Conservation (phyloP, 495 filamentous ascomycete genomes). For the Astrocystis sublimbata region DNA sequence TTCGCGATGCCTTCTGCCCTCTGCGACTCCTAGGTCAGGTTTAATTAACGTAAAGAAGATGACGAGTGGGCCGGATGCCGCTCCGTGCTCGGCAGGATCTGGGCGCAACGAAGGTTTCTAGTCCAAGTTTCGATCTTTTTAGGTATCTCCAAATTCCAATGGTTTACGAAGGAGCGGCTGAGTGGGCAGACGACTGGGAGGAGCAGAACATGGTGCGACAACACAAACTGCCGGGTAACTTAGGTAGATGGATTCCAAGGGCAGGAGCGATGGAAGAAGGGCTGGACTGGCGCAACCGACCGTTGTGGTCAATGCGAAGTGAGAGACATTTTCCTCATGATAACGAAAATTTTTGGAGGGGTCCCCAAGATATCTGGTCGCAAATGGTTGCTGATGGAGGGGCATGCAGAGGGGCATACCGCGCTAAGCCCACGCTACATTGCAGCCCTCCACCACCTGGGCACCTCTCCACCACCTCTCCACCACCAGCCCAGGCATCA, state of each 20-base stretch:
- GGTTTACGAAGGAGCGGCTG: neutral
- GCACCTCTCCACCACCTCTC: neutral
- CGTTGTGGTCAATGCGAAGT: slow-evolving; percentile 4
- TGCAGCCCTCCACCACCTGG: neutral
- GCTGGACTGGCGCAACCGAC: slow-evolving; percentile 13
- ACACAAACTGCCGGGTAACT: neutral
- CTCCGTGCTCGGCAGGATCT: neutral
- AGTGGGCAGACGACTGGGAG: neutral
- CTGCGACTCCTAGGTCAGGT: neutral
- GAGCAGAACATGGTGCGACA: neutral
- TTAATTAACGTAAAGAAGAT: too few relatives aligned
- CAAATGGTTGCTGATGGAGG: too few relatives aligned
- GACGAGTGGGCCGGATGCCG: neutral
- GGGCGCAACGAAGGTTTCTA: neutral
- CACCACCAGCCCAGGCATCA: neutral
- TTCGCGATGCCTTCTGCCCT: slow-evolving; percentile 1
- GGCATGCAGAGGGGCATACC: too few relatives aligned
- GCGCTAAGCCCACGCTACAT: neutral
- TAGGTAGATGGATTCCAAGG: neutral
- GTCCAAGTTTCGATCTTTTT: neutral
- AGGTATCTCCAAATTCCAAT: neutral
- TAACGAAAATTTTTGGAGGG: slow-evolving; percentile 15
- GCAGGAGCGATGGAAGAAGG: neutral
- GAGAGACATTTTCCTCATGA: neutral
- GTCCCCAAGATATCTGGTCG: slow-evolving; percentile 10